Evolutionary conservation across 345 rosid species (phyloP).

Genomic region (Citrus mangshanensis): DNA sequence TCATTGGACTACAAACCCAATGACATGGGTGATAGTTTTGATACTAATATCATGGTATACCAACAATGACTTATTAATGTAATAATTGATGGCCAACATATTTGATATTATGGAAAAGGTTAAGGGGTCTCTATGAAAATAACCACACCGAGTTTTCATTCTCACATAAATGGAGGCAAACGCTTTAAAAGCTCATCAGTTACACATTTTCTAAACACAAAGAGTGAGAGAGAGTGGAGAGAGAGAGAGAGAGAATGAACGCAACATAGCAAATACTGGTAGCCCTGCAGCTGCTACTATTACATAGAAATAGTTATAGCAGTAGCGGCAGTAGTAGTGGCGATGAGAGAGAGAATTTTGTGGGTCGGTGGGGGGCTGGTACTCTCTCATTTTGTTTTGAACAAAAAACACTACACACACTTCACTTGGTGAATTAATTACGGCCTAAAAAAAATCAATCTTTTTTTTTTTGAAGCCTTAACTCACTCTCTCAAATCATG

Average conservation of each 20-base stretch:
- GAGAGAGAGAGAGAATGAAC: background rate
- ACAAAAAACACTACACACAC: background rate
- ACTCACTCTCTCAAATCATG: constrained; percentile 42
- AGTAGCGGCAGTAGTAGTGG: background rate
- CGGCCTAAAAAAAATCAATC: background rate
- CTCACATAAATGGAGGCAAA: background rate
- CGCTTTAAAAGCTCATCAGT: constrained; percentile 10
- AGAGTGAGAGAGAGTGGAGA: background rate
- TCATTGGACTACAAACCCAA: too few relatives aligned
- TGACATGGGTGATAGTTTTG: too few relatives aligned
- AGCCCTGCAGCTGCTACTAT: background rate
- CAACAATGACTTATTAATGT: too few relatives aligned
- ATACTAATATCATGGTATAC: too few relatives aligned
- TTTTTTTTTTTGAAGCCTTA: constrained; percentile 18
- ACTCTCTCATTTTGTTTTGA: constrained; percentile 16
- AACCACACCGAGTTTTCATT: background rate
- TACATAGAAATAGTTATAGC: background rate
- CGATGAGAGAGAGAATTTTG: background rate
- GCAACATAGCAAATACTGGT: background rate
- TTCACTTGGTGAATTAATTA: background rate
- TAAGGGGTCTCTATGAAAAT: background rate
- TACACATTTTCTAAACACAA: background rate
- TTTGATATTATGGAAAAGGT: background rate
- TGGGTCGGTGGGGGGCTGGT: constrained; percentile 2
- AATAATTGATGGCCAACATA: too few relatives aligned